These are phyloP conservation scores for Meira miltonrushii DNA, from an alignment of 1,284 basidiomycete genomes.

Conservation along the genomic window DNA sequence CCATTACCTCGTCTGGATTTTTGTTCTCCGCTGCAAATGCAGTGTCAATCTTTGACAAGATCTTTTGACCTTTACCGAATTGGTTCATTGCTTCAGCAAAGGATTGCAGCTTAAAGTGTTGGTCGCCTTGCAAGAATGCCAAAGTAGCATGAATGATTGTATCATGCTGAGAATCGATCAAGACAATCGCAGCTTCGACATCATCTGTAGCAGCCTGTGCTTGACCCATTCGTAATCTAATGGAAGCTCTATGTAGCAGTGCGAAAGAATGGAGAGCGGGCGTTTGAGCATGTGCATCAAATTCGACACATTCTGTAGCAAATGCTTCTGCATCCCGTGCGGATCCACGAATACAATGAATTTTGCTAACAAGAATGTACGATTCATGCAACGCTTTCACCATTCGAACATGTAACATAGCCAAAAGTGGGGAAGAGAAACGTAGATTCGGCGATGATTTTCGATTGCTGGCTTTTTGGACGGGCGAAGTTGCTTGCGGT, in stretches of 20 bases:
- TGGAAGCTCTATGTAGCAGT: conserved; percentile 29
- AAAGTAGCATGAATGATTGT: conserved; percentile 27
- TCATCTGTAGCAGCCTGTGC: conserved; percentile 28
- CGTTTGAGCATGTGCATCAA: conserved; percentile 23
- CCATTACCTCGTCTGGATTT: background rate
- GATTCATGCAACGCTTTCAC: conserved; percentile 2
- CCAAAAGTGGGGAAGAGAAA: background rate
- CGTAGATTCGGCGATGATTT: too few species aligned
- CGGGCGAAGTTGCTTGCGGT: too few species aligned
- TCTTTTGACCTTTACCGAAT: conserved; percentile 25
- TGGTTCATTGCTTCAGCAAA: conserved; percentile 25
- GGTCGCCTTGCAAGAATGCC: conserved; percentile 31
- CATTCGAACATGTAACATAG: background rate
- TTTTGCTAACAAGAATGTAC: conserved; percentile 24
- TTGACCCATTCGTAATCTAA: conserved; percentile 24
- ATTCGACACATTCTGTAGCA: conserved; percentile 37
- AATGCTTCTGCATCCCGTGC: conserved; percentile 39
- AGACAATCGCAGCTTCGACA: conserved; percentile 21
- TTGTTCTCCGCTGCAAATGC: conserved; percentile 13
- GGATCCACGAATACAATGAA: conserved; percentile 39
- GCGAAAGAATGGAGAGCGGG: conserved; percentile 25
- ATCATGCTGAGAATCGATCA: conserved; percentile 17
- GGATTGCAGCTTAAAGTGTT: conserved; percentile 22
- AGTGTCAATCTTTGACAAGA: conserved; percentile 21
- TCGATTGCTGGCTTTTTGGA: too few species aligned